Evolutionary conservation across 345 rosid genomes (phyloP).

Genomic region (Turnera subulata): DNA sequence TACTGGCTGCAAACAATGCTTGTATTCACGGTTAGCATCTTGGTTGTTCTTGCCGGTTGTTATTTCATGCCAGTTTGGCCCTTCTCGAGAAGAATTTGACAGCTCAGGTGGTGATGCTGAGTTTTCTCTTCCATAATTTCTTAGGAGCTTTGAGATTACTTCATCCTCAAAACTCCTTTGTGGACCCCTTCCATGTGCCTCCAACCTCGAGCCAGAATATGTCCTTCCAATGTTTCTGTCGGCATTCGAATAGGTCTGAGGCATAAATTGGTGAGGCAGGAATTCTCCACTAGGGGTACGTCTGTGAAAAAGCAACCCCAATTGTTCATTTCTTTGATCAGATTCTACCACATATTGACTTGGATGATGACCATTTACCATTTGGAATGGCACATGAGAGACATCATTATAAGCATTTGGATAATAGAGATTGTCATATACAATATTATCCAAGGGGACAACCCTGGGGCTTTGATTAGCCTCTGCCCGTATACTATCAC

Average conservation of each 20-base stretch:
- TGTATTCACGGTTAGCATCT: constrained; percentile 11
- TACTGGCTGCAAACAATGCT: constrained; percentile 16
- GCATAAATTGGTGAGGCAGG: constrained; percentile 15
- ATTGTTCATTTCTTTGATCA: constrained; percentile 26
- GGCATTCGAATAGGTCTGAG: constrained; percentile 26
- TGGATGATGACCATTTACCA: constrained; percentile 28
- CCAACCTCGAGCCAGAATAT: constrained; percentile 51
- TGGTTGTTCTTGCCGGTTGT: not conserved
- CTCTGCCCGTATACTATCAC: constrained; percentile 17
- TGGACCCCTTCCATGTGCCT: constrained; percentile 33
- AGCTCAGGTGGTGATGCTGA: constrained; percentile 34
- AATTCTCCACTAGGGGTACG: constrained; percentile 43
- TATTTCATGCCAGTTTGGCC: constrained; percentile 16
- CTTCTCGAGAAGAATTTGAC: constrained; percentile 28
- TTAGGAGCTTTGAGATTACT: constrained; percentile 19
- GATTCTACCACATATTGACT: constrained; percentile 32
- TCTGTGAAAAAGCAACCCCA: constrained; percentile 31
- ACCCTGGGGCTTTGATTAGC: constrained; percentile 20
- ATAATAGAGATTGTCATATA: constrained; percentile 27
- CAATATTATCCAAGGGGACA: constrained; percentile 20
- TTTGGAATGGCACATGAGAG: constrained; percentile 30
- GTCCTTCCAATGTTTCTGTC: constrained; percentile 44
- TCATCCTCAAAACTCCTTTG: constrained; percentile 21
- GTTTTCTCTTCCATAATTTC: constrained; percentile 36
- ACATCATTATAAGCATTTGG: constrained; percentile 33